These are phyloP conservation scores for Gossypioides kirkii DNA, from an alignment of 345 rosid genomes.

Conservation along the genomic window DNA sequence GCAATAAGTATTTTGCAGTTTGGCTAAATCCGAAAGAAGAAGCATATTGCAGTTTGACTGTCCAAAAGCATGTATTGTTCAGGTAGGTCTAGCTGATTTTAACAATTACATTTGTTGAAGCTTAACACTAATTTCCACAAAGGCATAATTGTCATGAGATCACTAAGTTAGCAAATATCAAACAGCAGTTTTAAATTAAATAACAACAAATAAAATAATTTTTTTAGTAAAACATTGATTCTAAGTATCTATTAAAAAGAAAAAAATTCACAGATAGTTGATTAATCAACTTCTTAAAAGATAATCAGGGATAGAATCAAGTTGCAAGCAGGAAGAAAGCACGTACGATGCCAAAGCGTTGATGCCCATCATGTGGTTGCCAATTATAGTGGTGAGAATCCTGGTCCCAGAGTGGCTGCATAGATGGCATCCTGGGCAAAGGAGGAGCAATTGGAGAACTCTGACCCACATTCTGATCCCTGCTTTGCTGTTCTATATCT, in stretches of 20 bases:
- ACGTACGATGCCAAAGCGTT: constrained; percentile 68
- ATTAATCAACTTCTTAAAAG: neutral
- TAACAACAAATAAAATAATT: neutral
- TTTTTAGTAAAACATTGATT: too few relatives aligned
- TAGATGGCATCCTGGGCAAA: constrained; percentile 40
- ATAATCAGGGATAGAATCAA: neutral
- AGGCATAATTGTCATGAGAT: neutral
- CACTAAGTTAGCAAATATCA: neutral
- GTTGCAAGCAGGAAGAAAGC: constrained; percentile 10
- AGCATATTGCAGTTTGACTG: neutral
- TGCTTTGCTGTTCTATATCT: constrained; percentile 50
- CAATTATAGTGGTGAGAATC: constrained; percentile 46
- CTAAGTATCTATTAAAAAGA: neutral
- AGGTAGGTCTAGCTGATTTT: neutral
- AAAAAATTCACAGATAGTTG: neutral
- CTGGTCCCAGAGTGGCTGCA: constrained; percentile 62
- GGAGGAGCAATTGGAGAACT: constrained; percentile 45
- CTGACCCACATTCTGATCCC: constrained; percentile 46
- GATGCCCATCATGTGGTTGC: constrained; percentile 60
- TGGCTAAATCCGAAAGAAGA: neutral
- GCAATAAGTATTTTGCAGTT: neutral
- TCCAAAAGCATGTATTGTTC: neutral
- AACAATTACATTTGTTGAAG: neutral
- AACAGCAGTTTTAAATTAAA: neutral
- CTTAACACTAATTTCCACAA: neutral